These are phyloP conservation scores for Cyclanthera cordifolia DNA, from an alignment of 306 rosid species.

Conservation along the genomic window DNA sequence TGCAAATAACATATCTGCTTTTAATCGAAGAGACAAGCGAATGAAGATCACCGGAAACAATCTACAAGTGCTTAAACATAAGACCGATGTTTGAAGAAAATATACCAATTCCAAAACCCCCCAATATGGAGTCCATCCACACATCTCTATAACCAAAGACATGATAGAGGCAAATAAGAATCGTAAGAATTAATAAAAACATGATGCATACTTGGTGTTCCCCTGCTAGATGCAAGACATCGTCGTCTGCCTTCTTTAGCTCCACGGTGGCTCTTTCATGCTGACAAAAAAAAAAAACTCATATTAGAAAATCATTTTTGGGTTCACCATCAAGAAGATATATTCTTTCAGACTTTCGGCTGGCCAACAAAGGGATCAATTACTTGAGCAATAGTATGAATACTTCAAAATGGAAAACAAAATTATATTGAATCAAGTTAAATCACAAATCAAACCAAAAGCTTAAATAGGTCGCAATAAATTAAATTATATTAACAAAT, in stretches of 20 bases:
- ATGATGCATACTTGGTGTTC: conserved; percentile 41
- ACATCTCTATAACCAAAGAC: not conserved
- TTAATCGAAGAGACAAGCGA: not conserved
- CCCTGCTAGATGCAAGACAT: conserved; percentile 41
- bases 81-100: no score
- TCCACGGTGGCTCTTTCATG: conserved; percentile 53
- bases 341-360: not conserved
- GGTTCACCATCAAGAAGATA: not conserved
- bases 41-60: no score
- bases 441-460: no score
- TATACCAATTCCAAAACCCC: no score
- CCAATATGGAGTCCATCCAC: no score
- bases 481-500: no score
- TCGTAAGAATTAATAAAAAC: not conserved
- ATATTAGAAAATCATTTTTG: not conserved
- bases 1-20: not conserved
- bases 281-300: conserved; percentile 20
- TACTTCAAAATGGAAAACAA: not conserved
- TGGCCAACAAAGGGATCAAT: not conserved
- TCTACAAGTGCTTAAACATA: no score
- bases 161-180: not conserved
- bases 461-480: no score
- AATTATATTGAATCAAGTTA: not conserved
- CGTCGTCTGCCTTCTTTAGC: conserved; percentile 57
- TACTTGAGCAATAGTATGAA: no score